A percentile compares a stretch with the other conserved stretches of the same genome.
Evolutionary conservation across 1,284 basidiomycete genomes (phyloP).

Genomic region (Cutaneotrichosporon cutaneum): DNA sequence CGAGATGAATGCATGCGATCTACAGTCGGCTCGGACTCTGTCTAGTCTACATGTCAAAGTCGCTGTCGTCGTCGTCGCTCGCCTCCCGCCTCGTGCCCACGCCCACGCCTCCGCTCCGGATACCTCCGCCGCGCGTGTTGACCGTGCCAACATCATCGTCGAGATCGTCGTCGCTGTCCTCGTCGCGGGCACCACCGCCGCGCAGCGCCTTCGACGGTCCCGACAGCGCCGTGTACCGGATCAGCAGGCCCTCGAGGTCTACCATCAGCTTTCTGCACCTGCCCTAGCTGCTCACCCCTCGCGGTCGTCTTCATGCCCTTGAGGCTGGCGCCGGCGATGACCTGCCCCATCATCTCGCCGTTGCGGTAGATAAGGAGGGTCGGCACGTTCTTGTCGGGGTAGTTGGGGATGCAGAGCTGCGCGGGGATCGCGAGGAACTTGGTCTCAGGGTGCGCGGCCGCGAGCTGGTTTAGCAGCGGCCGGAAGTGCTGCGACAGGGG

Average conservation of each 20-base stretch:
- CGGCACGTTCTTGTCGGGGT: conserved; percentile 86
- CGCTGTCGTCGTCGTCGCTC: conserved; percentile 42
- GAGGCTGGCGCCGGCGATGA: conserved; percentile 63
- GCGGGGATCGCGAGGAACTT: conserved; percentile 97
- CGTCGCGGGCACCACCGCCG: background rate
- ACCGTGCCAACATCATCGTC: conserved; percentile 43
- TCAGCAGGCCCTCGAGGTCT: conserved; percentile 49
- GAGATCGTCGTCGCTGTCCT: conserved; percentile 25
- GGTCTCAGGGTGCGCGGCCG: conserved; percentile 78
- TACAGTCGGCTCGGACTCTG: background rate
- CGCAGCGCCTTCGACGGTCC: conserved; percentile 39
- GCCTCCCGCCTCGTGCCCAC: conserved; percentile 24
- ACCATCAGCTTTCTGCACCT: background rate
- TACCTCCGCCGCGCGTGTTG: conserved; percentile 34
- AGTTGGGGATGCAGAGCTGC: conserved; percentile 91
- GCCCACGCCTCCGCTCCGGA: conserved; percentile 35
- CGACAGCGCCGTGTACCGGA: conserved; percentile 44
- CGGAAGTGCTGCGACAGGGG: conserved; percentile 74
- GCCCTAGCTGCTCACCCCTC: conserved; percentile 61
- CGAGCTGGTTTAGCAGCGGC: conserved; percentile 69
- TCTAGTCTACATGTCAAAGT: conserved; percentile 52
- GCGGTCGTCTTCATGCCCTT: conserved; percentile 72
- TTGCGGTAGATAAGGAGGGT: conserved; percentile 90
- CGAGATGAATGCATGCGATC: background rate
- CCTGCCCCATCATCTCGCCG: conserved; percentile 82